phyloP scores from a whole-genome alignment of 768 basidiomycete genomes.

The Chlorophyllum brunneum region DNA sequence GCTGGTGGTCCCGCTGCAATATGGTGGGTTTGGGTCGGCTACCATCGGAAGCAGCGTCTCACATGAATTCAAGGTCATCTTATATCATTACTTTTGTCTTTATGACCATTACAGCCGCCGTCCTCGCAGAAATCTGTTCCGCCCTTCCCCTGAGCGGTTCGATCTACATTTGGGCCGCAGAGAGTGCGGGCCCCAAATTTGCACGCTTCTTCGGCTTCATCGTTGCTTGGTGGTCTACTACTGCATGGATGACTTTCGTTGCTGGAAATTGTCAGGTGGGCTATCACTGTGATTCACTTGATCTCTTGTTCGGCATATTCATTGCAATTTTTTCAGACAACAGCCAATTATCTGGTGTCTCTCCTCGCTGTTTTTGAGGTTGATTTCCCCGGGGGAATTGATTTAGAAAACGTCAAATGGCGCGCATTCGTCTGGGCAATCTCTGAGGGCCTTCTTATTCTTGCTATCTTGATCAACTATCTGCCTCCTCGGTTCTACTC shows the following conservation, averaged over 20 bases:
- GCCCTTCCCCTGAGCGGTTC: slow-evolving; percentile 85
- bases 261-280: slow-evolving; percentile 84
- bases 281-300: neutral
- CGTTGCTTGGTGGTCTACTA: slow-evolving; percentile 91
- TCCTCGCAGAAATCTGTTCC: slow-evolving; percentile 89
- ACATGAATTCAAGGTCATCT: slow-evolving; percentile 58
- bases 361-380: slow-evolving; percentile 77
- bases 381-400: slow-evolving; percentile 78
- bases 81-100: slow-evolving; percentile 80
- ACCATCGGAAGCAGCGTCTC: neutral
- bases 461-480: slow-evolving; percentile 81
- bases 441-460: slow-evolving; percentile 66
- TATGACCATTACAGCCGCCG: slow-evolving; percentile 84
- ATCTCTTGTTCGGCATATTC: neutral
- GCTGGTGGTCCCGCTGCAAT: slow-evolving; percentile 87
- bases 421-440: slow-evolving; percentile 82
- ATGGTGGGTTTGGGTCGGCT: slow-evolving; percentile 43
- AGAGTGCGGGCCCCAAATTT: slow-evolving; percentile 85
- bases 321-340: slow-evolving; percentile 45
- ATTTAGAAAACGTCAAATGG: slow-evolving; percentile 75
- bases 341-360: slow-evolving; percentile 88
- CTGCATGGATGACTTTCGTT: slow-evolving; percentile 95
- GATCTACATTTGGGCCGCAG: slow-evolving; percentile 94
- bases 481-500: slow-evolving; percentile 77
- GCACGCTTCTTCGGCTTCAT: slow-evolving; percentile 85